phyloP scores from a whole-genome alignment of 352 stramenopile genomes.

The Pythium diclinum region DNA sequence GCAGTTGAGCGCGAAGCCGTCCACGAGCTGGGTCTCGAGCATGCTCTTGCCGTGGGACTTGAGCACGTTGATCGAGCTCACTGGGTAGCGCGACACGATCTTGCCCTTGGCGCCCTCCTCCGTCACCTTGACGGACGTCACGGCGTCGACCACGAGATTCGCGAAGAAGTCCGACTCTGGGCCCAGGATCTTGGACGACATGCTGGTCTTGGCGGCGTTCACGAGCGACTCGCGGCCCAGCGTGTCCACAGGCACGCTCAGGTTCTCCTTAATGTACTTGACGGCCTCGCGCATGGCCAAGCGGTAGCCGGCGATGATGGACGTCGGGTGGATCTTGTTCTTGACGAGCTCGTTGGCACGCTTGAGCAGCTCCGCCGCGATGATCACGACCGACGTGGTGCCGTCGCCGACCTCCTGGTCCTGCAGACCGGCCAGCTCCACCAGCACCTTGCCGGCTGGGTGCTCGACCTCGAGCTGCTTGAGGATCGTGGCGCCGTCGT shows the following conservation, averaged over 20 bases:
- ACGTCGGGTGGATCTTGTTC: constrained; percentile 99
- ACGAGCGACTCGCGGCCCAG: constrained; percentile 95
- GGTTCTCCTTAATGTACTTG: constrained; percentile 98
- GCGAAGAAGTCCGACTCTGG: constrained; percentile 97
- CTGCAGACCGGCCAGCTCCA: constrained; percentile 97
- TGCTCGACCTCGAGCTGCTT: constrained; percentile 99
- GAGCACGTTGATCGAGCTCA: constrained; percentile 98
- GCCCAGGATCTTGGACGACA: constrained; percentile 99
- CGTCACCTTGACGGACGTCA: constrained; percentile 95
- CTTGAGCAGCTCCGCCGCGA: constrained; percentile 95
- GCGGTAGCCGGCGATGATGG: constrained; percentile 98
- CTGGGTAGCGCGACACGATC: constrained; percentile 90
- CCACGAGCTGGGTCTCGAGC: constrained; percentile 89
- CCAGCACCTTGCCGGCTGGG: constrained; percentile 97
- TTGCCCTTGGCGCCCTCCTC: constrained; percentile 83
- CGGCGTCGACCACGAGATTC: constrained; percentile 96
- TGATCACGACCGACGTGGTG: constrained; percentile 99
- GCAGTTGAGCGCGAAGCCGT: constrained; percentile 97
- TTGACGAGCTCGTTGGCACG: constrained; percentile 96
- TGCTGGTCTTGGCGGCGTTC: constrained; percentile 97
- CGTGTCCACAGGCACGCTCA: constrained; percentile 94
- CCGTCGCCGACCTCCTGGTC: constrained; percentile 99
- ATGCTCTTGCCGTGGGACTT: constrained; percentile 94
- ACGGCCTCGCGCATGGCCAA: constrained; percentile 98
- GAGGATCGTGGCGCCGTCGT: constrained; percentile 99